These are phyloP conservation scores for Karstenula rhodostoma DNA, from an alignment of 2,329 filamentous ascomycete species.

Conservation along the genomic window DNA sequence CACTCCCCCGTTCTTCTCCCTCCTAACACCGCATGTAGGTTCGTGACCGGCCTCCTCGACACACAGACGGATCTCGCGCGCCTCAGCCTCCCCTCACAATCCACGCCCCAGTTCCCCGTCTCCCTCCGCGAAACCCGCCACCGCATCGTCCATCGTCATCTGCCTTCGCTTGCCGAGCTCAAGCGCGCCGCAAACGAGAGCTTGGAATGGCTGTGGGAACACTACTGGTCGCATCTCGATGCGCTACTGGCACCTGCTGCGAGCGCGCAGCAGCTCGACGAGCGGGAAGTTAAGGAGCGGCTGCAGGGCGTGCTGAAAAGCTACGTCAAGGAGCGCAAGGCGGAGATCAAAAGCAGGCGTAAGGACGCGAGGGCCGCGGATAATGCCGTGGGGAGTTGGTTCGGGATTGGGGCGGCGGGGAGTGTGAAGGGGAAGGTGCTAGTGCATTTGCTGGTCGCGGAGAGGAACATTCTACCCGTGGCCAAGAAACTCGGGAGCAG, in stretches of 20 bases:
- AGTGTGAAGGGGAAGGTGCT: conserved; percentile 16
- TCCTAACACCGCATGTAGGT: conserved; percentile 57
- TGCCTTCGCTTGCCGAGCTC: conserved; percentile 78
- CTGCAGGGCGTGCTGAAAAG: conserved; percentile 42
- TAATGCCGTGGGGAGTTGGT: conserved; percentile 27
- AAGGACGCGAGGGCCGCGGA: conserved; percentile 25
- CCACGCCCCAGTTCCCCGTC: conserved; percentile 52
- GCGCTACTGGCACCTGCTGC: conserved; percentile 26
- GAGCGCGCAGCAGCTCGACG: conserved; percentile 3
- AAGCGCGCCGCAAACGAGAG: conserved; percentile 74
- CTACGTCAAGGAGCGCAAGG: conserved; percentile 42
- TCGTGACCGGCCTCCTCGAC: conserved; percentile 82
- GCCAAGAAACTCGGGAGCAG: conserved; percentile 41
- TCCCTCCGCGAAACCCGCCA: conserved; percentile 89
- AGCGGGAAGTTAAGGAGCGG: conserved; percentile 27
- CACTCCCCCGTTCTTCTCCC: neutral
- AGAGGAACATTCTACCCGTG: conserved; percentile 49
- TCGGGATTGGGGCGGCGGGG: conserved; percentile 19
- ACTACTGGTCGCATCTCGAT: conserved; percentile 76
- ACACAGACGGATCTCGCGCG: conserved; percentile 56
- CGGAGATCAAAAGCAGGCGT: conserved; percentile 37
- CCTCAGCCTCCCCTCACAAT: conserved; percentile 30
- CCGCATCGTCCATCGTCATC: conserved; percentile 87
- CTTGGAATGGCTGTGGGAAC: conserved; percentile 85
- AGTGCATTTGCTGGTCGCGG: conserved; percentile 41